Evolutionary conservation across 345 rosid genomes (phyloP).

Genomic region (Gossypium raimondii): DNA sequence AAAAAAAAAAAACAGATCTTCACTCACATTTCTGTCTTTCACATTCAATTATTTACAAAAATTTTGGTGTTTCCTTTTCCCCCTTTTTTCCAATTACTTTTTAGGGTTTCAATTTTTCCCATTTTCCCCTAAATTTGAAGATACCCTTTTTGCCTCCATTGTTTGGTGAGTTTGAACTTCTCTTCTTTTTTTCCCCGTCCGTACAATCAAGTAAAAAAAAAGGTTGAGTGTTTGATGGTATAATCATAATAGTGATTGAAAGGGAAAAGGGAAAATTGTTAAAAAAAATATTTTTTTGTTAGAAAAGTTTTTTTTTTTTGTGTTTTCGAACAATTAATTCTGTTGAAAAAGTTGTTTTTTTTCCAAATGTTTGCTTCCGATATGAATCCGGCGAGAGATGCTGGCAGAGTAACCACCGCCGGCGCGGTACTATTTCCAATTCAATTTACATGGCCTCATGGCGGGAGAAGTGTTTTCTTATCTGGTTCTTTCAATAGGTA

Average conservation of each 20-base stretch:
- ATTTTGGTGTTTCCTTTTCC: not conserved
- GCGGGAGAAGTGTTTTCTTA: constrained; percentile 54
- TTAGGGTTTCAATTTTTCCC: constrained; percentile 22
- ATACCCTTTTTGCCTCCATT: constrained; percentile 6
- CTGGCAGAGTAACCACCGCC: constrained; percentile 22
- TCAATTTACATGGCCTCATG: constrained; percentile 67
- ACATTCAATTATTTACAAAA: constrained; percentile 11
- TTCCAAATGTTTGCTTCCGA: constrained; percentile 36
- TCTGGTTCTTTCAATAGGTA: constrained; percentile 64
- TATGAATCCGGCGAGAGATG: constrained; percentile 35
- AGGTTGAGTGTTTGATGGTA: not conserved
- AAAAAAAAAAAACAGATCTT: constrained; percentile 17
- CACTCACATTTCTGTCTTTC: not conserved
- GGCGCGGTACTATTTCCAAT: constrained; percentile 31
- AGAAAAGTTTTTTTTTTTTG: not conserved
- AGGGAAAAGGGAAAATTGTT: not conserved
- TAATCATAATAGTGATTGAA: not conserved
- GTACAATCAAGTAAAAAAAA: constrained; percentile 4
- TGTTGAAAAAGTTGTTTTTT: constrained; percentile 4
- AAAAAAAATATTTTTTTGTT: not conserved
- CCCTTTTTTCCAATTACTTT: not conserved
- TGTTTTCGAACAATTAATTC: not conserved
- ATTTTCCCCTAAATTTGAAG: not conserved
- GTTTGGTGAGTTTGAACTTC: constrained; percentile 3
- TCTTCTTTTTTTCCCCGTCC: not conserved